phyloP scores from a whole-genome alignment of 2,329 filamentous ascomycete genomes.

The Aspergillus glaucus region DNA sequence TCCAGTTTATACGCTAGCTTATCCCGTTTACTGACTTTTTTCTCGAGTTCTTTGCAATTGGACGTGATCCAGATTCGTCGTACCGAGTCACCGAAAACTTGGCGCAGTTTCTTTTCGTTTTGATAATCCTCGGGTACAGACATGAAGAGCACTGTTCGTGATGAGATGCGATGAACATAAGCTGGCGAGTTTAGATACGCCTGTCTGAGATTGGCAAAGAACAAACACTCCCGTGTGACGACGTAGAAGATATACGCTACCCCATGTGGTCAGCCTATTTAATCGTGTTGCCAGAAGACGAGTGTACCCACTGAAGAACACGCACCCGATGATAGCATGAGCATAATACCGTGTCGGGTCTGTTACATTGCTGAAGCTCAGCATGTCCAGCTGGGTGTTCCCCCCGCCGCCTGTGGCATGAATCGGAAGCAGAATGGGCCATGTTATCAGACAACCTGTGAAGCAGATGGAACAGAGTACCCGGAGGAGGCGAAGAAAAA shows the following conservation, averaged over 20 bases:
- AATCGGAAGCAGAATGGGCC: constrained; percentile 81
- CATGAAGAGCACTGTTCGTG: constrained; percentile 80
- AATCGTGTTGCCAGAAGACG: neutral
- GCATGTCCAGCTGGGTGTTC: constrained; percentile 62
- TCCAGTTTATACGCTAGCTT: constrained; percentile 73
- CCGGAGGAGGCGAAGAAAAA: constrained; percentile 82
- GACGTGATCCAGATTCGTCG: constrained; percentile 76
- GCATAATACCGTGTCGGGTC: constrained; percentile 66
- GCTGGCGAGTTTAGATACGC: constrained; percentile 81
- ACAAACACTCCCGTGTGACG: constrained; percentile 79
- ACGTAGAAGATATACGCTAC: constrained; percentile 74
- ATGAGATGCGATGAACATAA: constrained; percentile 78
- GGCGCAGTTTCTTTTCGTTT: constrained; percentile 64
- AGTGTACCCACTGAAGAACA: constrained; percentile 59
- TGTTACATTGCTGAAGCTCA: constrained; percentile 72
- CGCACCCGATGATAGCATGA: constrained; percentile 67
- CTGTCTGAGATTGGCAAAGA: constrained; percentile 84
- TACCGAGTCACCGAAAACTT: constrained; percentile 76
- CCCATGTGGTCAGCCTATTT: neutral
- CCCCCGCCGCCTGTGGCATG: constrained; percentile 73
- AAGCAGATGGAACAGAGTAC: constrained; percentile 72
- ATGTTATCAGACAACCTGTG: constrained; percentile 74
- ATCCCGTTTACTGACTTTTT: constrained; percentile 73
- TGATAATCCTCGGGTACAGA: constrained; percentile 74
- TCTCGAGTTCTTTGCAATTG: constrained; percentile 68